Evolutionary conservation across 2,329 filamentous ascomycete genomes (phyloP), one percentile per base, ranked within the genome.

Genomic region (Arthrobotrys conoides): DNA sequence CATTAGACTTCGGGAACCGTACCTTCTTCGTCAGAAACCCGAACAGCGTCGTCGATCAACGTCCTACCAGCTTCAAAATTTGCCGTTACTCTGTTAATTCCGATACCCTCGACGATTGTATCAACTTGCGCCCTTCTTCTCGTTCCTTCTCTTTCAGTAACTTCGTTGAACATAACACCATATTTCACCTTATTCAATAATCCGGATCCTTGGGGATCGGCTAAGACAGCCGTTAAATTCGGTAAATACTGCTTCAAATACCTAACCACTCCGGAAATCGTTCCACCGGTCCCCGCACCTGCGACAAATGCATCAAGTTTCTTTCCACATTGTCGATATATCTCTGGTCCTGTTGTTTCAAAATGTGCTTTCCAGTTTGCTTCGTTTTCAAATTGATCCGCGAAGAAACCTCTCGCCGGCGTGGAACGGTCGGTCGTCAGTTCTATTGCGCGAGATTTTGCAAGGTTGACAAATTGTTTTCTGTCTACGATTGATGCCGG

Each of bases 401-500:
- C 94, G 83, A 98, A 99, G 85, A 97, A 94, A 22, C 96, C 96
- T 64, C 89, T 87, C 80, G 93, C 95, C 41, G 87, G 87, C 81
- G 89, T 89, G 12, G 84, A 82, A 0, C 86, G 83, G 8, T 87
- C 86, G 0, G 84, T 85, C 0, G 91, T 92, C 83, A 98, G 94
- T 81, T 93, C 90, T 65, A 85, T 84, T 0, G 96, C 95, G 64
- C 93, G 90, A 22, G 88, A 88, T 27, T 93, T 89, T 6, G 96
- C 96, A 3, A 94, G 89, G 86, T 99, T 98, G 83, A 99, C 96
- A 83, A 96, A 99, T 85, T 99, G 96, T 68, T 91, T 90, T 16
- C 92, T 92, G 82, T 94, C 94, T n/a, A 96, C 92, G 80, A 99
- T 99, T 75, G 94, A 94, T 9, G 94, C 94, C 12, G 96, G 94